phyloP scores from a whole-genome alignment of 1,284 basidiomycete species.

The Golubevia sp. region DNA sequence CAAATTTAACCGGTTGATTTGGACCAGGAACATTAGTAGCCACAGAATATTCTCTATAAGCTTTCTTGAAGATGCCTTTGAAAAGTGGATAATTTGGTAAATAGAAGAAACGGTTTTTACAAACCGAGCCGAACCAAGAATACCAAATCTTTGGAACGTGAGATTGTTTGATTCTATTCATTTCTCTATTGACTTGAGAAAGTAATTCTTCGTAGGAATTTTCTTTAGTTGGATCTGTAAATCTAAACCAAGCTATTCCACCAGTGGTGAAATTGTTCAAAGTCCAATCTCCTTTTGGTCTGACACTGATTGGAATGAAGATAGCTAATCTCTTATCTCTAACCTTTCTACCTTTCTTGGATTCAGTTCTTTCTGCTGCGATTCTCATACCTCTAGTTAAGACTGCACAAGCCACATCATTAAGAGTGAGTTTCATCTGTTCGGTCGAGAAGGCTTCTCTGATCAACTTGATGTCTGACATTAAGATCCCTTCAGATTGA shows the following conservation, averaged over 20 bases:
- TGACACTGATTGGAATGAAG: slow-evolving; percentile 54
- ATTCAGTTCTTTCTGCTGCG: slow-evolving; percentile 35
- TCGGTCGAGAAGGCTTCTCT: slow-evolving; percentile 46
- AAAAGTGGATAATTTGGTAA: slow-evolving; percentile 49
- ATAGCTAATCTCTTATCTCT: slow-evolving; percentile 55
- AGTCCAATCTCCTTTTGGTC: slow-evolving; percentile 52
- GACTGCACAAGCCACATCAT: slow-evolving; percentile 56
- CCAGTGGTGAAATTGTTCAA: slow-evolving; percentile 55
- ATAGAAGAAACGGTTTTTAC: slow-evolving; percentile 36
- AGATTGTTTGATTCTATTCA: slow-evolving; percentile 50
- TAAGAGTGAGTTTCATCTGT: slow-evolving; percentile 45
- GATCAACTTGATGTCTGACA: slow-evolving; percentile 55
- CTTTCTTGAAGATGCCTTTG: slow-evolving; percentile 48
- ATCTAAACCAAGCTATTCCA: slow-evolving; percentile 51
- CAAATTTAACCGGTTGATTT: slow-evolving; percentile 49
- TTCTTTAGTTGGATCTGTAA: slow-evolving; percentile 30
- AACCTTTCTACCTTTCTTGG: slow-evolving; percentile 18
- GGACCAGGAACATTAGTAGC: slow-evolving; percentile 58
- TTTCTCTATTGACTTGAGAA: slow-evolving; percentile 48
- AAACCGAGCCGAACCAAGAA: slow-evolving; percentile 30
- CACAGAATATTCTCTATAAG: slow-evolving; percentile 53
- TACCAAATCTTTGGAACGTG: slow-evolving; percentile 48
- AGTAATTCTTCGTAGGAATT: slow-evolving; percentile 37
- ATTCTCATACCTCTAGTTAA: slow-evolving; percentile 48
- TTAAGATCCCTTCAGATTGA: slow-evolving; percentile 52